Evolutionary conservation across 768 basidiomycete species (phyloP).

Genomic region (Austroboletus eburneus): DNA sequence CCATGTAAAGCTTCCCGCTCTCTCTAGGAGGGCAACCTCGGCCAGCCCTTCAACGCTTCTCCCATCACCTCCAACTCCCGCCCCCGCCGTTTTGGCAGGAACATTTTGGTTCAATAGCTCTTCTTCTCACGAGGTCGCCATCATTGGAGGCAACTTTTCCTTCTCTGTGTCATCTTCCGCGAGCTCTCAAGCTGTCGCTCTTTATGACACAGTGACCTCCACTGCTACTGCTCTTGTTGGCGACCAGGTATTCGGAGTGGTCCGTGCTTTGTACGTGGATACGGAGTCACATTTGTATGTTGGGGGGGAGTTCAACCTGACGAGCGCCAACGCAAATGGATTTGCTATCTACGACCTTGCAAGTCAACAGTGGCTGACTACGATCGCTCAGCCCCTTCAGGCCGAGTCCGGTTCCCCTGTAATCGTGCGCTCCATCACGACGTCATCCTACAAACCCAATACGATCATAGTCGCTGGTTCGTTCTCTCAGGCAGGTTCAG

Average conservation of each 20-base stretch:
- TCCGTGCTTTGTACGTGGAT: conserved; percentile 70
- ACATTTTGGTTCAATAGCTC: conserved; percentile 86
- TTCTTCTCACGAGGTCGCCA: conserved; percentile 57
- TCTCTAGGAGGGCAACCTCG: conserved; percentile 51
- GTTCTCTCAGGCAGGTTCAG: conserved; percentile 73
- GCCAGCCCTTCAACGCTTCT: conserved; percentile 51
- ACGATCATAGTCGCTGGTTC: conserved; percentile 83
- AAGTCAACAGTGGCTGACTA: conserved; percentile 56
- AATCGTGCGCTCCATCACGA: conserved; percentile 67
- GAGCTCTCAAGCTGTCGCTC: conserved; percentile 52
- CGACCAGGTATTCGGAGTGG: conserved; percentile 65
- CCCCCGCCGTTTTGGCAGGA: conserved; percentile 82
- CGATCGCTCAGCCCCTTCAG: conserved; percentile 58
- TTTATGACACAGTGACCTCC: conserved; percentile 60
- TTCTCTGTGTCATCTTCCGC: conserved; percentile 41
- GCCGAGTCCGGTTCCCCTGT: conserved; percentile 49
- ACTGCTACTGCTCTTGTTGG: conserved; percentile 55
- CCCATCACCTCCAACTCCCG: conserved; percentile 47
- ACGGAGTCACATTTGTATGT: conserved; percentile 62
- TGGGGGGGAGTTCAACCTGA: conserved; percentile 77
- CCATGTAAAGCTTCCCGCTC: conserved; percentile 37
- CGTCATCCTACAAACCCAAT: conserved; percentile 54
- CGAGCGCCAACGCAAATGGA: conserved; percentile 55
- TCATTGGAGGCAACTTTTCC: conserved; percentile 91
- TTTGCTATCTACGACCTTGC: conserved; percentile 80